Evolutionary conservation across 176 grass and related monocot species (phyloP).

Genomic region (Puccinellia tenuiflora): DNA sequence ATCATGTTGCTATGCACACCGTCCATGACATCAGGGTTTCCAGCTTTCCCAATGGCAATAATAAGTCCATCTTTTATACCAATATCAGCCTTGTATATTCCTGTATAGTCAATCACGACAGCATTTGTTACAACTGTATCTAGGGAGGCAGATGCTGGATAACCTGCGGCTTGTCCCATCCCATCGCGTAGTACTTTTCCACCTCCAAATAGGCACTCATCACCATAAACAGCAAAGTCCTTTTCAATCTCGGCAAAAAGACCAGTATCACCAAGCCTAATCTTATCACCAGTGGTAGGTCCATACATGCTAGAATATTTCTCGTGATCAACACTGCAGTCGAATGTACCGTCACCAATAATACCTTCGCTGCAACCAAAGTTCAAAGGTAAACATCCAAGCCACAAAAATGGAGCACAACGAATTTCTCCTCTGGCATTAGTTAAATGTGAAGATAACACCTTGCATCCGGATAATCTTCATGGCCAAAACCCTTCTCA

Average conservation of each 20-base stretch:
- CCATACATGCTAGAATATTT: constrained; percentile 96
- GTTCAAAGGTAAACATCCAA: constrained; percentile 18
- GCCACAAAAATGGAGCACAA: background rate
- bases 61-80: constrained; percentile 76
- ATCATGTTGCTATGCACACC: constrained; percentile 74
- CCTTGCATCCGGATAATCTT: constrained; percentile 70
- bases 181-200: constrained; percentile 94
- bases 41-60: constrained; percentile 80
- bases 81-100: constrained; percentile 97
- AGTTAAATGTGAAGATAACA: constrained; percentile 3
- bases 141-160: constrained; percentile 43
- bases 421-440: background rate
- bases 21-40: constrained; percentile 96
- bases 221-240: constrained; percentile 79
- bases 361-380: constrained; percentile 71
- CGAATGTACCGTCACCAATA: constrained; percentile 58
- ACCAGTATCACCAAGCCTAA: constrained; percentile 86
- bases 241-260: constrained; percentile 94
- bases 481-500: constrained; percentile 64
- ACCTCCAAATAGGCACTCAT: constrained; percentile 98
- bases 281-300: constrained; percentile 90
- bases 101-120: constrained; percentile 90
- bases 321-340: constrained; percentile 59
- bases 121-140: constrained; percentile 97
- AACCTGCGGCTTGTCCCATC: constrained; percentile 81